These are phyloP conservation scores for Cucurbita argyrosperma DNA, from an alignment of 306 rosid genomes.

Conservation along the genomic window DNA sequence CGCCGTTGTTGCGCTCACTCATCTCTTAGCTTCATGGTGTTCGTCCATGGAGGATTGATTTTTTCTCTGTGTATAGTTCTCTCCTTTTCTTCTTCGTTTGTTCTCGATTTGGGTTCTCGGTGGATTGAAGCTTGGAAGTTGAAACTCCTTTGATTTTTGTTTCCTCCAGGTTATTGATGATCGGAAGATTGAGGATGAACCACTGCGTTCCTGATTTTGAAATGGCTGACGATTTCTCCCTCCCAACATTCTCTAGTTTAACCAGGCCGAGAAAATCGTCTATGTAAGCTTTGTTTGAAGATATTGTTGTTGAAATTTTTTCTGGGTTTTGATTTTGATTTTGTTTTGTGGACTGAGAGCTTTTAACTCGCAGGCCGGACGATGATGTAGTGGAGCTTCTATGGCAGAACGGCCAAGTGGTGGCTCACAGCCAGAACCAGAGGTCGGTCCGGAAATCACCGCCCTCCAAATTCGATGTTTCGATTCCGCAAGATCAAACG, in stretches of 20 bases:
- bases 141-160: not conserved
- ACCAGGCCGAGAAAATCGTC: slow-evolving; percentile 28
- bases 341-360: not conserved
- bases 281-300: slow-evolving; percentile 16
- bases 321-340: not conserved
- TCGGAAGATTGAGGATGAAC: slow-evolving; percentile 28
- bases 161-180: not conserved
- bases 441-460: slow-evolving; percentile 18
- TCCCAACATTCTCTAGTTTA: slow-evolving; percentile 17
- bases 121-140: not conserved
- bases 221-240: slow-evolving; percentile 25
- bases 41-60: not conserved
- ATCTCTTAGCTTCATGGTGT: not conserved
- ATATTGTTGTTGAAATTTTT: not conserved
- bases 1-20: not conserved
- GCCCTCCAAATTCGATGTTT: slow-evolving; percentile 12
- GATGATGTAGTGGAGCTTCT: slow-evolving; percentile 63
- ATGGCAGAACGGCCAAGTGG: slow-evolving; percentile 74
- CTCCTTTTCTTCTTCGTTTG: not conserved
- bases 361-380: slow-evolving; percentile 32
- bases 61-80: not conserved
- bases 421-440: slow-evolving; percentile 52
- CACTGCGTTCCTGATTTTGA: slow-evolving; percentile 62
- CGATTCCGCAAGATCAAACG: slow-evolving; percentile 14
- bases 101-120: not conserved